These are phyloP conservation scores for Euphorbia tirucalli DNA, from an alignment of 345 rosid species.

Conservation along the genomic window DNA sequence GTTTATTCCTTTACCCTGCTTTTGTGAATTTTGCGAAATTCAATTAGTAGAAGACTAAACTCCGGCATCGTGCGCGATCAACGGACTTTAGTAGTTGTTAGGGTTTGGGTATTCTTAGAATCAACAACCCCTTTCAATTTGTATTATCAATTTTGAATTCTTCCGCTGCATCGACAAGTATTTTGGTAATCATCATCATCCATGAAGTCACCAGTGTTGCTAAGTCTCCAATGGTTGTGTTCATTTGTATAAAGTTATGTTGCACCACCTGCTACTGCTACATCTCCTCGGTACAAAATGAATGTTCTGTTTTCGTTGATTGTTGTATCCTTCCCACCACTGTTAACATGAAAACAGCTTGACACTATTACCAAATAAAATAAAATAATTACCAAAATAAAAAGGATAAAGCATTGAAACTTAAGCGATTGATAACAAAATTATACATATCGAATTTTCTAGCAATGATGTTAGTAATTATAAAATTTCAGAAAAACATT, in stretches of 20 bases:
- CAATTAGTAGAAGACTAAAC: too few species aligned
- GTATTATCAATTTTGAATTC: too few species aligned
- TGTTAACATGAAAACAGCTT: conserved; percentile 51
- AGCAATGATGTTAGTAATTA: not conserved
- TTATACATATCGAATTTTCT: too few species aligned
- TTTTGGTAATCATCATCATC: too few species aligned
- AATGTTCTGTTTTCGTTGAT: too few species aligned
- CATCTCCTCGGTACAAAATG: conserved; percentile 66
- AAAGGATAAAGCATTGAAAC: not conserved
- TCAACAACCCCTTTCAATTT: too few species aligned
- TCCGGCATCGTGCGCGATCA: too few species aligned
- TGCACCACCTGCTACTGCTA: conserved; percentile 42
- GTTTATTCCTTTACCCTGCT: too few species aligned
- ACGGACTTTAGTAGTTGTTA: too few species aligned
- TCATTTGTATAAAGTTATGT: conserved; percentile 41
- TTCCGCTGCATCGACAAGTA: too few species aligned
- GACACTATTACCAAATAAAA: conserved; percentile 40
- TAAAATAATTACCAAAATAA: not conserved
- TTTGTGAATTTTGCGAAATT: too few species aligned
- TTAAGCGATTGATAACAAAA: not conserved
- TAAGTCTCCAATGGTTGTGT: conserved; percentile 53
- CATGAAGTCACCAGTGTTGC: conserved; percentile 68
- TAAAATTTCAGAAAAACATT: conserved; percentile 3
- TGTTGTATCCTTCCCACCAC: conserved; percentile 66
- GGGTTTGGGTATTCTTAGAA: too few species aligned